Base-by-base conservation (phyloP, 164 flowering plant species). In the Magnolia sinica region DNA sequence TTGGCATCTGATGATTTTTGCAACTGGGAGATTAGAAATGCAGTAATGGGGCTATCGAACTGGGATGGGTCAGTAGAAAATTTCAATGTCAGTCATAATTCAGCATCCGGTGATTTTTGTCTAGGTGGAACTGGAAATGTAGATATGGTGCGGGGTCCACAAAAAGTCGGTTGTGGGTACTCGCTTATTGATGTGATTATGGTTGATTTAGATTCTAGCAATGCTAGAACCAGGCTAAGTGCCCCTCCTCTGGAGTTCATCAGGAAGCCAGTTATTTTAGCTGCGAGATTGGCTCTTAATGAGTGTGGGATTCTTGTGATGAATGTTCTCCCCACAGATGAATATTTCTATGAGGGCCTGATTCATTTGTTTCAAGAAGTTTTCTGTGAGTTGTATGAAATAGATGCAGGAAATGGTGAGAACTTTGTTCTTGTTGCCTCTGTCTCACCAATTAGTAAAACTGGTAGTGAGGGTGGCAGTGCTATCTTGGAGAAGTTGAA, bases 191-290 rank as follows among this genome's bases (percentile, higher is more conserved):
- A 94, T 82, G 93, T 89, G 16, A 79, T 96, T 11, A 86, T 91
- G 94, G 91, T 93, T 74, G 99, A 96, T 86, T 80, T 96, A 83
- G 99, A 96, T 85, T 87, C 93, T 0, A 74, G 81, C 80, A 96
- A 96, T 86, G 84, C 78, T 63, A 81, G 72, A 52, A 79, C 64
- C 29, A 94, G 96, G 18, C 64, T 82, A 8, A 82, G 82, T 80
- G 97, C 98, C 20, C 99, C 99, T 18, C 94, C 97, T 1, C 24
- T 86, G 79, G 92, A 89, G 16, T 91, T 92, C 80, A 71, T 88
- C 2, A 64, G 72, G 64, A 83, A 77, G 76, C 27, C 80, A 8
- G 87, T 91, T 75, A 87, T 95, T 81, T 7, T 78, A 74, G 86
- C 89, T 55, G 83, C 83, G 22, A 90, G 84, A 74, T 70, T 66